Percentiles rank a stretch among this genome's conserved stretches.
Conservation (phyloP, 495 filamentous ascomycete species). For the Endocarpon pusillum region DNA sequence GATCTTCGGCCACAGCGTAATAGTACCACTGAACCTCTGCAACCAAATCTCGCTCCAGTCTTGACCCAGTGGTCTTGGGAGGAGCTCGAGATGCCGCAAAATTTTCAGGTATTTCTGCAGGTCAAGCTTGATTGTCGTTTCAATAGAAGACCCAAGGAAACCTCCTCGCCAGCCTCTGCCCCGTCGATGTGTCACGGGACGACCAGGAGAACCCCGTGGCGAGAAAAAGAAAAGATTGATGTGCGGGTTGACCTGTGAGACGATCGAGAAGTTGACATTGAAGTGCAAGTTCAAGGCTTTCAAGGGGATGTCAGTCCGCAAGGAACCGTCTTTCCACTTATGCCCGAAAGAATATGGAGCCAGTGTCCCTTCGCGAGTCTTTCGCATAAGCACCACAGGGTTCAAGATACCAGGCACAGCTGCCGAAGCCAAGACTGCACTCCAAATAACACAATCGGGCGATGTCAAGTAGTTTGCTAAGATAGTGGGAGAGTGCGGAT, state of each 20-base stretch:
- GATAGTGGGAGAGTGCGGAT: constrained; percentile 84
- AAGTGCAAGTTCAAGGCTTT: constrained; percentile 88
- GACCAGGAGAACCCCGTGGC: constrained; percentile 74
- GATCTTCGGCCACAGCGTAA: constrained; percentile 86
- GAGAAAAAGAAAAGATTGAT: constrained; percentile 98
- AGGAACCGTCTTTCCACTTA: constrained; percentile 94
- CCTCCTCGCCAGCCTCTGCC: constrained; percentile 93
- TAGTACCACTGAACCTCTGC: constrained; percentile 82
- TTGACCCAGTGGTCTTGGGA: constrained; percentile 80
- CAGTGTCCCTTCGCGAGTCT: constrained; percentile 56
- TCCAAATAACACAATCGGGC: constrained; percentile 97
- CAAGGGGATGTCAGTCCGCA: constrained; percentile 90
- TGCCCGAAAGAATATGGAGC: constrained; percentile 83
- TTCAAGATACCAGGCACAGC: constrained; percentile 93
- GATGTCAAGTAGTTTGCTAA: constrained; percentile 85
- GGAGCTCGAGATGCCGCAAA: constrained; percentile 73
- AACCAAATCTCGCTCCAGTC: constrained; percentile 95
- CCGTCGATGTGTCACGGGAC: constrained; percentile 83
- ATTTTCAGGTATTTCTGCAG: constrained; percentile 94
- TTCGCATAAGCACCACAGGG: constrained; percentile 94
- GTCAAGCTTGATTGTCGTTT: constrained; percentile 90
- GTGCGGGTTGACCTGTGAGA: constrained; percentile 92
- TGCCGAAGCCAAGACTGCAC: constrained; percentile 84
- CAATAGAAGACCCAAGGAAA: constrained; percentile 76
- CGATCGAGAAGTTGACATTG: constrained; percentile 94